A percentile compares a stretch with the other conserved stretches of the same genome.
These are phyloP conservation scores for Aspergillus steynii DNA, from an alignment of 495 filamentous ascomycete genomes.

Conservation along the genomic window DNA sequence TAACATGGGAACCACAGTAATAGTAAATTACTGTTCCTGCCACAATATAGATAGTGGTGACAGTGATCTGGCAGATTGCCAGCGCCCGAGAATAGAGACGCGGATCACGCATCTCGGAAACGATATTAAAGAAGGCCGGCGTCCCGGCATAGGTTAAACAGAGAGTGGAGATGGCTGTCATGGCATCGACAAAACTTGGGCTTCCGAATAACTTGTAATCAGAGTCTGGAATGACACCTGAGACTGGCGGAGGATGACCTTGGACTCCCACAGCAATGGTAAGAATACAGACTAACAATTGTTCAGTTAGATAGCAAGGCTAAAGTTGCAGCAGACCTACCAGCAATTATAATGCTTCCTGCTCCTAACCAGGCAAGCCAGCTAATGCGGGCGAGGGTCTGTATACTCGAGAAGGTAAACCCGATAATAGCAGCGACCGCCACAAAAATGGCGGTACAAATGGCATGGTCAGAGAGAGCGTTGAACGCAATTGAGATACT, in stretches of 20 bases:
- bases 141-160: slow-evolving; percentile 60
- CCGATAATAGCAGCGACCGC: slow-evolving; percentile 21
- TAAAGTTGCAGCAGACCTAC: slow-evolving; percentile 38
- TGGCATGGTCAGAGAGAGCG: slow-evolving; percentile 54
- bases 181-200: slow-evolving; percentile 22
- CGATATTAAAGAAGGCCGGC: slow-evolving; percentile 64
- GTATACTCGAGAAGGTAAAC: slow-evolving; percentile 17
- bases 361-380: slow-evolving; percentile 26
- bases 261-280: slow-evolving; percentile 59
- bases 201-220: slow-evolving; percentile 14
- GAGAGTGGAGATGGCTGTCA: slow-evolving; percentile 64
- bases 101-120: slow-evolving; percentile 67
- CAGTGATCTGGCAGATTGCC: slow-evolving; percentile 21
- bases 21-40: slow-evolving; percentile 64
- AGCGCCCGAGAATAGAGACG: slow-evolving; percentile 57
- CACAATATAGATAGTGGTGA: slow-evolving; percentile 60
- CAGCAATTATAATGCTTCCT: slow-evolving; percentile 17
- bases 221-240: slow-evolving; percentile 9
- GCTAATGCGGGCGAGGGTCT: slow-evolving; percentile 18
- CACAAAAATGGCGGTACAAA: slow-evolving; percentile 50
- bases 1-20: slow-evolving; percentile 61
- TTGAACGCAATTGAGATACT: slow-evolving; percentile 67
- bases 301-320: not conserved
- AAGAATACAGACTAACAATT: slow-evolving; percentile 59
- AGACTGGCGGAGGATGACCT: slow-evolving; percentile 19